Base-by-base conservation (phyloP, 2,329 filamentous ascomycete genomes). In the Neurospora crassa region DNA sequence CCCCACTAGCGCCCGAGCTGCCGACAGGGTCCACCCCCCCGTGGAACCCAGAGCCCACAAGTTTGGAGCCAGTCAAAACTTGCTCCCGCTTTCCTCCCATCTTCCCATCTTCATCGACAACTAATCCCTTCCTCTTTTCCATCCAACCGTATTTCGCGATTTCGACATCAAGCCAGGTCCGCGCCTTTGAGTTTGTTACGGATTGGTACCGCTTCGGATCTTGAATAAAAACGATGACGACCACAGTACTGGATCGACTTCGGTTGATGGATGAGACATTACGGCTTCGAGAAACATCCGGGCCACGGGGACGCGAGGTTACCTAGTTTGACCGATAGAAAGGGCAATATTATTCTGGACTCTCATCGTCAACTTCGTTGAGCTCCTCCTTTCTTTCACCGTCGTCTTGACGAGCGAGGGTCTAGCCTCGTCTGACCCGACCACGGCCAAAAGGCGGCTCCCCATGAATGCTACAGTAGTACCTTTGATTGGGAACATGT, bases 31-130 rank as follows among this genome's bases (percentile, higher is more conserved):
- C 53, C 16, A 63, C 18, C 53, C 47, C 14, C 11, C n/a, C n/a
- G 5, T 29, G 29, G 29, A 47, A 2, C 20, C 47, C 6, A 24
- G 24, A 24, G 24, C 24, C 24, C 3, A 24, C 24, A 24, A 24
- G 3, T 70, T 24, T 71, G 67, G 69, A 68, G 67, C 76, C 74
- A 76, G 59, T 76, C 69, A 76, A 40, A 74, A 74, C 71, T 69
- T 74, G 71, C 72, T 72, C 71, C n/a, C n/a, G n/a, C n/a, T 73
- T 45, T 20, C 34, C 34, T 37, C 34, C 34, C 34, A 37, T 37
- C 5, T 29, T 37, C 41, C 34, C 69, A 43, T 70, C 53, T 34
- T 40, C 40, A 2, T 29, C 43, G n/a, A 45, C 18, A 42, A n/a
- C n/a, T n/a, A n/a, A 18, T 42, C 41, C 43, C 34, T 37, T 37